Evolutionary conservation across 495 filamentous ascomycete species (phyloP).

Genomic region (Clavariopsis aquatica): DNA sequence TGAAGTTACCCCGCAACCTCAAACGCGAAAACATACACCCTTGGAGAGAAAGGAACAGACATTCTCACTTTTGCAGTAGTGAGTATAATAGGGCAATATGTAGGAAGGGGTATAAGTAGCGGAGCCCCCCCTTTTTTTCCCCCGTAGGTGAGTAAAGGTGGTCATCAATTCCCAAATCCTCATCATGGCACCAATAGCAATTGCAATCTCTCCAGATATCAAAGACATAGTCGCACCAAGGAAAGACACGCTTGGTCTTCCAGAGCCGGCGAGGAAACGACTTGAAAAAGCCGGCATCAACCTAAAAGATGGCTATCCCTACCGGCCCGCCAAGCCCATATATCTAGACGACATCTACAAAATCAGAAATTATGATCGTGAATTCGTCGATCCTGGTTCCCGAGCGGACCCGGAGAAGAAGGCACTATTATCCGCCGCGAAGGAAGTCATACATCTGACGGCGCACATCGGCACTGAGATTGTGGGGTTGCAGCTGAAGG

Average conservation of each 20-base stretch:
- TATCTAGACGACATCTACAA: conserved; percentile 67
- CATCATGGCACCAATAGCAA: conserved; percentile 43
- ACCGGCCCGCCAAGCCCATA: conserved; percentile 58
- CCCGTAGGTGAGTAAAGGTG: too few relatives aligned
- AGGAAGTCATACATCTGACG: conserved; percentile 66
- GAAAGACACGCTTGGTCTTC: conserved; percentile 64
- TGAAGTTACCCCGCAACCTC: conserved; percentile 28
- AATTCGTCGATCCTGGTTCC: conserved; percentile 61
- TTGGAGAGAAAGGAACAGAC: background rate
- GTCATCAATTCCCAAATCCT: background rate
- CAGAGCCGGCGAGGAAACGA: conserved; percentile 54
- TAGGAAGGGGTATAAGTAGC: background rate
- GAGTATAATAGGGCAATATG: background rate
- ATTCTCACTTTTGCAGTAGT: background rate
- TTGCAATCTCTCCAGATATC: conserved; percentile 58
- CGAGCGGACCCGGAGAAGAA: conserved; percentile 70
- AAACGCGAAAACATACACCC: background rate
- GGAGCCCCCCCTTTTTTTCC: background rate
- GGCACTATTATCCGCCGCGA: conserved; percentile 63
- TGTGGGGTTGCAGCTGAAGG: conserved; percentile 67
- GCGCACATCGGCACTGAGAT: conserved; percentile 72
- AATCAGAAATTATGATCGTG: conserved; percentile 60
- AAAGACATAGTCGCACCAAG: conserved; percentile 60
- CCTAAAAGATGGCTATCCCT: conserved; percentile 65
- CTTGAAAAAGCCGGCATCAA: conserved; percentile 66